A percentile compares a stretch with the other conserved stretches of the same genome.
Conservation (phyloP, 257 asterid genomes). For the Nicotiana knightiana region DNA sequence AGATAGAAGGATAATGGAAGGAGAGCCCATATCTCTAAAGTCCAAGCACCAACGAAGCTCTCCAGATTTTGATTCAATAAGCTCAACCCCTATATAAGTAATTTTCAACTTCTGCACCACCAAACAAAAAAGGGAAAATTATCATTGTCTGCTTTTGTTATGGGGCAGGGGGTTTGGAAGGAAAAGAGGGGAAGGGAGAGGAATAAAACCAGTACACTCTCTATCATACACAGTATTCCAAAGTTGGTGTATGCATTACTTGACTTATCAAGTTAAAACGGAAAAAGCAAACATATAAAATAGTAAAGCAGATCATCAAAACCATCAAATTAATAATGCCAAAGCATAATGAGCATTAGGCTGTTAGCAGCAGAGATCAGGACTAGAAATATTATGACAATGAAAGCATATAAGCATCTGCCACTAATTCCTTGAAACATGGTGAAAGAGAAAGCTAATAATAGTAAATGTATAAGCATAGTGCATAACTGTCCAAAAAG, state of each 20-base stretch:
- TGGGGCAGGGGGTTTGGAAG: background rate
- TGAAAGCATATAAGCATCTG: background rate
- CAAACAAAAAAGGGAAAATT: constrained; percentile 10
- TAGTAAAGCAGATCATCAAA: background rate
- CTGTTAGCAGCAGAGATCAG: background rate
- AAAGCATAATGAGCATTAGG: background rate
- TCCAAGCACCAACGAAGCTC: constrained; percentile 98
- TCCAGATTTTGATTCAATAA: constrained; percentile 79
- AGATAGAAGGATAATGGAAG: constrained; percentile 67
- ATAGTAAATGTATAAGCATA: too few relatives aligned
- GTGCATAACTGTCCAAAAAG: too few relatives aligned
- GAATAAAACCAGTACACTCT: background rate
- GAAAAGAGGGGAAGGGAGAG: background rate
- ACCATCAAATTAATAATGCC: background rate
- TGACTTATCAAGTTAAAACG: background rate
- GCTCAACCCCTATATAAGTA: constrained; percentile 81
- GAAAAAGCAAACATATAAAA: background rate
- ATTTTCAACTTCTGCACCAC: constrained; percentile 77
- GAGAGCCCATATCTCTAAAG: constrained; percentile 97
- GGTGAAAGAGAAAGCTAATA: background rate
- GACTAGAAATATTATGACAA: background rate
- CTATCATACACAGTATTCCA: background rate
- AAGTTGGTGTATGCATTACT: background rate
- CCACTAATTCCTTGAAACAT: background rate
- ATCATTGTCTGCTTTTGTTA: background rate